Evolutionary conservation across 2,329 filamentous ascomycete genomes (phyloP).

Genomic region (Trichoderma sp.): DNA sequence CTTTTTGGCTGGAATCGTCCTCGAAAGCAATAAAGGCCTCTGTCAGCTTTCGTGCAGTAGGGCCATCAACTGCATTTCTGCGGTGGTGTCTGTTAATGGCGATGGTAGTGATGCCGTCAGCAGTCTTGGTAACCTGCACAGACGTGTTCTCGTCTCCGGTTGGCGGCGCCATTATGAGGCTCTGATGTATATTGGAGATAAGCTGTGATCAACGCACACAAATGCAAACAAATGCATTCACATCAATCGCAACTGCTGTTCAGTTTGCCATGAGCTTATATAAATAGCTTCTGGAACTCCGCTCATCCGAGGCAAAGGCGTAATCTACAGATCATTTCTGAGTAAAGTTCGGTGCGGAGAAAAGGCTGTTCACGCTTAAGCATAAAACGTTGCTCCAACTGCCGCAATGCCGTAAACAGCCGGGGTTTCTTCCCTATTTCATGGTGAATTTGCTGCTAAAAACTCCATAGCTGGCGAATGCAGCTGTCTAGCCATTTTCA

Average conservation of each 20-base stretch:
- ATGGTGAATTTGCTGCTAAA: not conserved
- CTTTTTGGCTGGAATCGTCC: constrained; percentile 52
- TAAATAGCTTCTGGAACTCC: constrained; percentile 5
- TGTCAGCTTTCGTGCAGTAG: constrained; percentile 53
- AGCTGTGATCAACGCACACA: not conserved
- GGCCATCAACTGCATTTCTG: constrained; percentile 56
- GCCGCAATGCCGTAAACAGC: constrained; percentile 12
- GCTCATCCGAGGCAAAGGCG: constrained; percentile 22
- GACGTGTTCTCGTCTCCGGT: constrained; percentile 28
- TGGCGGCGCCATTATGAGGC: constrained; percentile 4
- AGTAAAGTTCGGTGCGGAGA: constrained; percentile 3
- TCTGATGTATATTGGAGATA: not conserved
- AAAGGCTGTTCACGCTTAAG: not conserved
- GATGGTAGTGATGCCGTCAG: constrained; percentile 56
- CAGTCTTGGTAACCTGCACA: constrained; percentile 32
- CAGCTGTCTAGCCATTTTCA: not conserved
- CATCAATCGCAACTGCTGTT: not conserved
- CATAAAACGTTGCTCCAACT: not conserved
- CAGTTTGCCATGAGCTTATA: not conserved
- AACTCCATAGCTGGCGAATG: not conserved
- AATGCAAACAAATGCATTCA: not conserved
- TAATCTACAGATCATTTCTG: constrained; percentile 1
- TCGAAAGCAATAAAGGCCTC: constrained; percentile 55
- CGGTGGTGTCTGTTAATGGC: constrained; percentile 55
- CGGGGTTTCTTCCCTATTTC: not conserved